Percentiles rank a stretch among this genome's conserved stretches.
Conservation (phyloP, 345 rosid genomes). For the Ailanthus altissimus region DNA sequence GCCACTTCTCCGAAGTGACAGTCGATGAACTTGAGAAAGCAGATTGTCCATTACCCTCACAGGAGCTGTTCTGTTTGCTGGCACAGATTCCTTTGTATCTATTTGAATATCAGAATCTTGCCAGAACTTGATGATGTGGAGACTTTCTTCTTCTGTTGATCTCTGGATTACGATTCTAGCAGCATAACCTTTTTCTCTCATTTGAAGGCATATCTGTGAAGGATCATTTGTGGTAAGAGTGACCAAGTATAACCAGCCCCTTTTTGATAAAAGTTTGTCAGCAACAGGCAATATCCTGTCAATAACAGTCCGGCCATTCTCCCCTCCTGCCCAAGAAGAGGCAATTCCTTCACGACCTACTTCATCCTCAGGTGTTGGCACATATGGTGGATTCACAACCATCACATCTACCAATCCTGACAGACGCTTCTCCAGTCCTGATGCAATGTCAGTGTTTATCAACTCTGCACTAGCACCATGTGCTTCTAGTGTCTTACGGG, state of each 20-base stretch:
- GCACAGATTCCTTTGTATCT: conserved; percentile 22
- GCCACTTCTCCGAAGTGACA: conserved; percentile 30
- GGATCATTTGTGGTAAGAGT: conserved; percentile 60
- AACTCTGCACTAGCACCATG: conserved; percentile 74
- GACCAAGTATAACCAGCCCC: conserved; percentile 84
- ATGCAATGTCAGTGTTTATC: conserved; percentile 56
- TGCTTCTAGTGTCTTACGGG: conserved; percentile 62
- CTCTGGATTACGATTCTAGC: conserved; percentile 75
- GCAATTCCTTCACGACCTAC: conserved; percentile 64
- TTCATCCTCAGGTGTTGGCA: conserved; percentile 91
- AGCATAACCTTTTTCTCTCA: conserved; percentile 71
- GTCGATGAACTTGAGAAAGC: conserved; percentile 35
- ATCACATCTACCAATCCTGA: conserved; percentile 71
- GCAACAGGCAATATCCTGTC: conserved; percentile 66
- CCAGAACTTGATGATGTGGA: conserved; percentile 68
- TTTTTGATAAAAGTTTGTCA: conserved; percentile 58
- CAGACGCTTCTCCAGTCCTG: conserved; percentile 66
- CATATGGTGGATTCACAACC: conserved; percentile 94
- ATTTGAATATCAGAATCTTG: conserved; percentile 37
- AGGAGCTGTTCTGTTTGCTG: conserved; percentile 23
- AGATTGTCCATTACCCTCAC: conserved; percentile 33
- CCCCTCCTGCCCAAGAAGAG: conserved; percentile 96
- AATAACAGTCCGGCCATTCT: conserved; percentile 60
- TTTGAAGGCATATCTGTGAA: conserved; percentile 56
- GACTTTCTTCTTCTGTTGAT: conserved; percentile 77